Evolutionary conservation across 169 alveolate species (phyloP).

Genomic region (Cryptosporidium ryanae): DNA sequence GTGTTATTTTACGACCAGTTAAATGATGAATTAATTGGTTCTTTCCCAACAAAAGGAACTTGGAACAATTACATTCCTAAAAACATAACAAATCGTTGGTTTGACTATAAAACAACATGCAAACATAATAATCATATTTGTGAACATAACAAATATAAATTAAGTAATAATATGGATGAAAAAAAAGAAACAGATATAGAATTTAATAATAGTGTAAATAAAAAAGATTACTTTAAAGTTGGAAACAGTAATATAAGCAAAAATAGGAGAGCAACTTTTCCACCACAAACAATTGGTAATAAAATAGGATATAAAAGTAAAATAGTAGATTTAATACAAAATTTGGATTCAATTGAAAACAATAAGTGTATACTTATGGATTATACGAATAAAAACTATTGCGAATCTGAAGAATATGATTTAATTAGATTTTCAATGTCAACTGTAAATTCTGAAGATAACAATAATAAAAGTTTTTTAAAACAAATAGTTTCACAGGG

Average conservation of each 20-base stretch:
- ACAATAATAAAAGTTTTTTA: constrained; percentile 25
- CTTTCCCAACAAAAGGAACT: constrained; percentile 66
- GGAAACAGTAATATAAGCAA: background rate
- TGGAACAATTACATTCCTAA: constrained; percentile 57
- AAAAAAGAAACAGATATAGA: background rate
- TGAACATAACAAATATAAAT: constrained; percentile 1
- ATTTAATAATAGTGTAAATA: background rate
- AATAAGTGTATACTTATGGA: background rate
- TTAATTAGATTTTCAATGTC: constrained; percentile 41
- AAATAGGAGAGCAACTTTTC: constrained; percentile 72
- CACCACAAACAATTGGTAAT: constrained; percentile 36
- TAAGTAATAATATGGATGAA: background rate
- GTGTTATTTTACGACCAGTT: constrained; percentile 40
- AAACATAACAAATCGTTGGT: constrained; percentile 41
- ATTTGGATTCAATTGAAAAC: background rate
- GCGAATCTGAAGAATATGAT: constrained; percentile 38
- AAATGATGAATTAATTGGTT: constrained; percentile 47
- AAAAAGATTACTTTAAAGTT: background rate
- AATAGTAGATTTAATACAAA: background rate
- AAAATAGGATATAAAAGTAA: background rate
- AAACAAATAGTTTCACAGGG: constrained; percentile 40
- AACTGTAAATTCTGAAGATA: no score
- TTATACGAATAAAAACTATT: background rate
- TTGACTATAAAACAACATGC: constrained; percentile 58
- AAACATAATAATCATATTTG: constrained; percentile 43